Conservation (phyloP, 805 yeast species). For the Jamesozyma piceae region DNA sequence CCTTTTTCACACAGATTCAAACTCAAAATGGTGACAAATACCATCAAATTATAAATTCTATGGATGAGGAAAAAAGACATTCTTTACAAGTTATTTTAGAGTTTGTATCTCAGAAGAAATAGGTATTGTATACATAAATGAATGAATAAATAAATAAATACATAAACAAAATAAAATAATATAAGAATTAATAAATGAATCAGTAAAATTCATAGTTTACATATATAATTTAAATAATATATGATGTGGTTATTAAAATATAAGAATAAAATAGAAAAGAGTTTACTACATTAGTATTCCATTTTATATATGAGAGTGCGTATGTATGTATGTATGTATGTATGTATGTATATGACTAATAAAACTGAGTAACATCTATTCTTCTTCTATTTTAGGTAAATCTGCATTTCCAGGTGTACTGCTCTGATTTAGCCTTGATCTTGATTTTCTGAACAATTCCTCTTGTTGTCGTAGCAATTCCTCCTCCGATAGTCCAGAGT, state of each 20-base stretch:
- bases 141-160: too few species aligned
- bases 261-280: too few species aligned
- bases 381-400: neutral
- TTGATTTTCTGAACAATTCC: constrained; percentile 72
- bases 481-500: constrained; percentile 85
- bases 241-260: too few species aligned
- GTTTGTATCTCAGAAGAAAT: constrained; percentile 20
- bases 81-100: constrained; percentile 27
- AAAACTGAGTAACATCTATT: neutral
- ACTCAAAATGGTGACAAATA: constrained; percentile 40
- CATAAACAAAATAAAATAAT: too few species aligned
- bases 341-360: neutral
- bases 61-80: constrained; percentile 25
- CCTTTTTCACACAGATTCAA: constrained; percentile 43
- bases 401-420: constrained; percentile 3
- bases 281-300: too few species aligned
- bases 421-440: constrained; percentile 47
- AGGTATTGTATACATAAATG: too few species aligned
- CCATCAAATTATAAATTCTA: constrained; percentile 23
- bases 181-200: too few species aligned
- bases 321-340: neutral
- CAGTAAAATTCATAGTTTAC: neutral
- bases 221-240: too few species aligned
- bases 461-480: constrained; percentile 89
- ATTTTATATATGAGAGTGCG: neutral